Percentiles rank a stretch among this genome's conserved stretches.
These are phyloP conservation scores for Ophiostoma sp. DNA, from an alignment of 2,329 filamentous ascomycete species.

Conservation along the genomic window DNA sequence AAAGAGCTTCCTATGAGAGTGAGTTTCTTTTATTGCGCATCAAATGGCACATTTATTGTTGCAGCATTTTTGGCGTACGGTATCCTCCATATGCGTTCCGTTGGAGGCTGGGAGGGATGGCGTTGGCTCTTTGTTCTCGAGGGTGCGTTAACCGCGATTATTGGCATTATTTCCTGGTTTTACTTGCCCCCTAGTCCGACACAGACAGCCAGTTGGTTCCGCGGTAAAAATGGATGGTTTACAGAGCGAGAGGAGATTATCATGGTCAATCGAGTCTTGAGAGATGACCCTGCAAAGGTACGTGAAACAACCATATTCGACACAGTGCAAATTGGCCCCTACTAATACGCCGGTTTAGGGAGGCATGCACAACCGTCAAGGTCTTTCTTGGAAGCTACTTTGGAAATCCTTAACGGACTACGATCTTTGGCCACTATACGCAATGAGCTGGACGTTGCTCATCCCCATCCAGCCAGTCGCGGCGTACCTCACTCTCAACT, in stretches of 20 bases:
- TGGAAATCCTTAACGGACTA: slow-evolving; percentile 22
- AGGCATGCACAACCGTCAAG: slow-evolving; percentile 55
- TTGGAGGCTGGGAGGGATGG: slow-evolving; percentile 38
- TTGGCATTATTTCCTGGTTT: slow-evolving; percentile 47
- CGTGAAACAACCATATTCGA: background rate
- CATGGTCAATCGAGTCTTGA: slow-evolving; percentile 55
- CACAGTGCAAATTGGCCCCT: background rate
- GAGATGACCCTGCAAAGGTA: slow-evolving; percentile 59
- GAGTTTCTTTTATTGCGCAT: slow-evolving; percentile 38
- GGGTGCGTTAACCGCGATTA: slow-evolving; percentile 45
- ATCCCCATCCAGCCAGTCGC: slow-evolving; percentile 17
- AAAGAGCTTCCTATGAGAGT: slow-evolving; percentile 38
- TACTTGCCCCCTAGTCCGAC: slow-evolving; percentile 47
- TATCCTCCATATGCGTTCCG: slow-evolving; percentile 36
- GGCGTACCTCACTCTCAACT: slow-evolving; percentile 24
- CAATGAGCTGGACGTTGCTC: slow-evolving; percentile 19
- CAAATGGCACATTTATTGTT: slow-evolving; percentile 36
- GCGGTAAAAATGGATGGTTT: slow-evolving; percentile 55
- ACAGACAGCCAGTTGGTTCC: slow-evolving; percentile 44
- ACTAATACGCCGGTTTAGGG: background rate
- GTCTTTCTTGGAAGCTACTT: slow-evolving; percentile 29
- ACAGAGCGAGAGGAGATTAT: slow-evolving; percentile 57
- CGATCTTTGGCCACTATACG: slow-evolving; percentile 27
- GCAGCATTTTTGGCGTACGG: slow-evolving; percentile 39
- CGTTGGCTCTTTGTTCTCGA: slow-evolving; percentile 55